These are phyloP conservation scores for Blastosporella zonata DNA, from an alignment of 1,284 basidiomycete genomes.

Conservation along the genomic window DNA sequence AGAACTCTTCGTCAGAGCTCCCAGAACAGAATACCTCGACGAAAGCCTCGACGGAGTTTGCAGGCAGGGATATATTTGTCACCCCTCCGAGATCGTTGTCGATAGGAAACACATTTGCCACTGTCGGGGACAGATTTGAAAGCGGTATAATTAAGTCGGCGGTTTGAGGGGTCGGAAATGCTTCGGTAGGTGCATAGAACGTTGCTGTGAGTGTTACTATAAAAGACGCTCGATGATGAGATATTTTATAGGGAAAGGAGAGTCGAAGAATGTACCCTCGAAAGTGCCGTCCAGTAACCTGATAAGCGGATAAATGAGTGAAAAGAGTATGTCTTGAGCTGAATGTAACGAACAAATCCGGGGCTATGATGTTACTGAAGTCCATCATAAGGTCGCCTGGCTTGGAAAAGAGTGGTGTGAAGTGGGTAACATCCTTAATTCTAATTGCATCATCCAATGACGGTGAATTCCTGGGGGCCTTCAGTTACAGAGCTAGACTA, in stretches of 20 bases:
- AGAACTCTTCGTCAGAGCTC: slow-evolving; percentile 43
- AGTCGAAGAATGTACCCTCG: slow-evolving; percentile 18
- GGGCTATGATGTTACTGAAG: slow-evolving; percentile 40
- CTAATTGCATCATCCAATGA: too few relatives aligned
- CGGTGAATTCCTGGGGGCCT: too few relatives aligned
- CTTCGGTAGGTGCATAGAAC: slow-evolving; percentile 33
- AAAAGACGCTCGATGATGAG: not conserved
- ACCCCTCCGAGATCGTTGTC: slow-evolving; percentile 32
- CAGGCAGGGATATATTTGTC: slow-evolving; percentile 33
- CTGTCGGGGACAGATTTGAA: slow-evolving; percentile 31
- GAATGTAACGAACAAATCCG: slow-evolving; percentile 29
- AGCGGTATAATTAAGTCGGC: slow-evolving; percentile 37
- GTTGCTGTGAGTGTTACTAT: slow-evolving; percentile 37
- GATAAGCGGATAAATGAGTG: not conserved
- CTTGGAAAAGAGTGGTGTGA: slow-evolving; percentile 36
- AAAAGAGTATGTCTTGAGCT: not conserved
- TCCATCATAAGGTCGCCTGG: slow-evolving; percentile 39
- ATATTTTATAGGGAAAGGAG: not conserved
- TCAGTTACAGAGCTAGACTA: not conserved
- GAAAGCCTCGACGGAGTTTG: slow-evolving; percentile 34
- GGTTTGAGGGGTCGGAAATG: slow-evolving; percentile 29
- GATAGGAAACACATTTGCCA: slow-evolving; percentile 35
- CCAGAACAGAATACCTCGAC: slow-evolving; percentile 41
- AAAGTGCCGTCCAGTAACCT: slow-evolving; percentile 29
- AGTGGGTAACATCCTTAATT: slow-evolving; percentile 41